Base-by-base conservation (phyloP, 164 flowering plant genomes). In the Nymphaea colorata region DNA sequence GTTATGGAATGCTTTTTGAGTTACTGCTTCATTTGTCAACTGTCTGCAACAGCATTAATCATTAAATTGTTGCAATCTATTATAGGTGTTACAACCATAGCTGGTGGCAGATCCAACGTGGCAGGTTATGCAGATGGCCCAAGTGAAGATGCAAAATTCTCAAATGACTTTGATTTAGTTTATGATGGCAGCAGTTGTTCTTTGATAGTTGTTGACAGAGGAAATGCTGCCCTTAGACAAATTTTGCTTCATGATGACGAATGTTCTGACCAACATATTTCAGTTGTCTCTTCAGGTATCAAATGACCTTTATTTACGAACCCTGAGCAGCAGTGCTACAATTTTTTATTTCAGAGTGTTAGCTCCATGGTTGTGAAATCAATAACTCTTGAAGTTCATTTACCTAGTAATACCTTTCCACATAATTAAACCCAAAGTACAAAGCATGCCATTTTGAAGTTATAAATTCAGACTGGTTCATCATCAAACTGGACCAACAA, bases 191-290 rank as follows among this genome's bases (percentile, higher is more conserved):
- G 84, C 5, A 90, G 96, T 59, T 95, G 99, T 78, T 92, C 98
- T 16, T 76, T 95, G 70, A 73, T 95, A 70, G 99, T 95, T 72
- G 73, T 92, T 75, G 99, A 95, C 68, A 73, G 98, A 80, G 98
- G 99, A 68, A 92, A 95, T 83, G 99, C 99, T 70, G 99, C 99
- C 55, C 90, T 95, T 71, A 85, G 99, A 42, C 97, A 92, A 80
- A 95, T 95, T 68, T 77, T 87, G 69, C 94, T 95, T 62, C 76
- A 80, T 66, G 82, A 82, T 75, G 97, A 95, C 66, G 99, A 92
- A 64, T 94, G 99, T 76, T 87, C 87, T 78, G 75, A 79, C 61
- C 86, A 87, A 67, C 53, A 80, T 72, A 80, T 78, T 77, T 86
- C 96, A 43, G 77, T 91, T 78, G 80, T 95, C 60, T 11, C 79